Evolutionary conservation across 805 yeast genomes (phyloP).

Genomic region (Hermanozyma aechmeae): DNA sequence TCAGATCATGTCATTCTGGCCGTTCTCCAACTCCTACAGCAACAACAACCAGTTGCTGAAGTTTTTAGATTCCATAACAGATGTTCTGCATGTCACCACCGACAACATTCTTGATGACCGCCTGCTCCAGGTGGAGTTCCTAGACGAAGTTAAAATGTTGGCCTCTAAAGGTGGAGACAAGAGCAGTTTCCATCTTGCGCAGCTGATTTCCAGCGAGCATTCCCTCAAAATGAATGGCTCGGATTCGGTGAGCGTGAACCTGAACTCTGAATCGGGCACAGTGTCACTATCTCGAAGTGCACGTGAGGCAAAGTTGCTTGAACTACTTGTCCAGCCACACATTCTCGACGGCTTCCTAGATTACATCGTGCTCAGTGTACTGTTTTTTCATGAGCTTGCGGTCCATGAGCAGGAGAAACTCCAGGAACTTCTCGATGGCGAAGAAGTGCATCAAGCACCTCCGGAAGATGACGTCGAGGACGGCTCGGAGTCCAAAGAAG

Average conservation of each 20-base stretch:
- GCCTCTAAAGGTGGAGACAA: slow-evolving; percentile 19
- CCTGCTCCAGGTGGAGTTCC: slow-evolving; percentile 25
- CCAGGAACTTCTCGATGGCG: background rate
- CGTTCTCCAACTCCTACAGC: slow-evolving; percentile 29
- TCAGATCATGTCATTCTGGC: slow-evolving; percentile 36
- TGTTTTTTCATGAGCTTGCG: slow-evolving; percentile 26
- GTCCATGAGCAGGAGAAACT: slow-evolving; percentile 12
- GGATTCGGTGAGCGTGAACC: slow-evolving; percentile 25
- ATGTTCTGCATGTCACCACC: slow-evolving; percentile 19
- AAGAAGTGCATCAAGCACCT: slow-evolving; percentile 1
- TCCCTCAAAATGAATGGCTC: slow-evolving; percentile 8
- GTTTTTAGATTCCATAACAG: slow-evolving; percentile 28
- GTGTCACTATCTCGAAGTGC: slow-evolving; percentile 20
- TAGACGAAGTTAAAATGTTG: slow-evolving; percentile 21
- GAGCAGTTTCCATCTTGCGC: slow-evolving; percentile 20
- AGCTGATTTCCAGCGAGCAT: slow-evolving; percentile 10
- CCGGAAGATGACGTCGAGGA: background rate
- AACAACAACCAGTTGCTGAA: slow-evolving; percentile 30
- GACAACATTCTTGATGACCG: slow-evolving; percentile 25
- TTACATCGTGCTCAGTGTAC: slow-evolving; percentile 47
- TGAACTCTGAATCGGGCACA: slow-evolving; percentile 13
- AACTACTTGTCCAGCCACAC: slow-evolving; percentile 71
- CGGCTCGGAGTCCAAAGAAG: slow-evolving; percentile 18
- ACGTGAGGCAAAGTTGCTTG: slow-evolving; percentile 50
- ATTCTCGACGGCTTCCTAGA: slow-evolving; percentile 61